Evolutionary conservation across 345 rosid species (phyloP).

Genomic region (Viola odorata): DNA sequence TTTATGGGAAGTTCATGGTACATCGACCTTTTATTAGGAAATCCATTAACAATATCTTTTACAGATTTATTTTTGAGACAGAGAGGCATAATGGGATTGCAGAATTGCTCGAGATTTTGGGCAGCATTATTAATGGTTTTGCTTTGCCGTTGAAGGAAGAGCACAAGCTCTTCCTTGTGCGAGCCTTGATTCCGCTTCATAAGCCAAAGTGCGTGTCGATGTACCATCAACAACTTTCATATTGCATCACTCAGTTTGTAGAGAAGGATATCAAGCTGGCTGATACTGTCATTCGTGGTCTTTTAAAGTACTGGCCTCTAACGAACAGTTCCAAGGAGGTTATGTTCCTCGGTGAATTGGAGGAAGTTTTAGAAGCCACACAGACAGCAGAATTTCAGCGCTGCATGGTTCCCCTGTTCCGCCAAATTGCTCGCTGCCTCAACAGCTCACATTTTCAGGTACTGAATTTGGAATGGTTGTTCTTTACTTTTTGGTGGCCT

Average conservation of each 20-base stretch:
- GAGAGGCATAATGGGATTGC: slow-evolving; percentile 68
- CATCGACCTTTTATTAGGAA: slow-evolving; percentile 52
- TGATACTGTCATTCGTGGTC: slow-evolving; percentile 67
- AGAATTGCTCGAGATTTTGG: slow-evolving; percentile 73
- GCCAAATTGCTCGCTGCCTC: slow-evolving; percentile 53
- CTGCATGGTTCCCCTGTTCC: slow-evolving; percentile 67
- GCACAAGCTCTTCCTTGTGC: slow-evolving; percentile 68
- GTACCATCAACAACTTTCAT: slow-evolving; percentile 75
- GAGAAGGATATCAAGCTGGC: slow-evolving; percentile 81
- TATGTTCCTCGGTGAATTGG: slow-evolving; percentile 79
- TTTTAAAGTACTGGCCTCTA: slow-evolving; percentile 69
- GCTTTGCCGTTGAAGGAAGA: slow-evolving; percentile 86
- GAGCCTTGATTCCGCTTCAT: slow-evolving; percentile 78
- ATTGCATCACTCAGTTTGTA: slow-evolving; percentile 72
- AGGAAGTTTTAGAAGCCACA: slow-evolving; percentile 76
- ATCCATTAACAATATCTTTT: slow-evolving; percentile 55
- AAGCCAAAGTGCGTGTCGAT: slow-evolving; percentile 58
- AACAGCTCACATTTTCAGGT: slow-evolving; percentile 88
- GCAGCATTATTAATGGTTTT: slow-evolving; percentile 75
- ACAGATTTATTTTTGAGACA: slow-evolving; percentile 60
- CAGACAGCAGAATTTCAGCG: slow-evolving; percentile 79
- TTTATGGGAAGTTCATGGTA: slow-evolving; percentile 55
- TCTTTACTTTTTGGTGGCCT: neutral
- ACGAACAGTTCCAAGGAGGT: slow-evolving; percentile 78
- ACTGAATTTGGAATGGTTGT: slow-evolving; percentile 2